phyloP scores from a whole-genome alignment of 768 basidiomycete genomes.

The Gelatoporia subvermispora region DNA sequence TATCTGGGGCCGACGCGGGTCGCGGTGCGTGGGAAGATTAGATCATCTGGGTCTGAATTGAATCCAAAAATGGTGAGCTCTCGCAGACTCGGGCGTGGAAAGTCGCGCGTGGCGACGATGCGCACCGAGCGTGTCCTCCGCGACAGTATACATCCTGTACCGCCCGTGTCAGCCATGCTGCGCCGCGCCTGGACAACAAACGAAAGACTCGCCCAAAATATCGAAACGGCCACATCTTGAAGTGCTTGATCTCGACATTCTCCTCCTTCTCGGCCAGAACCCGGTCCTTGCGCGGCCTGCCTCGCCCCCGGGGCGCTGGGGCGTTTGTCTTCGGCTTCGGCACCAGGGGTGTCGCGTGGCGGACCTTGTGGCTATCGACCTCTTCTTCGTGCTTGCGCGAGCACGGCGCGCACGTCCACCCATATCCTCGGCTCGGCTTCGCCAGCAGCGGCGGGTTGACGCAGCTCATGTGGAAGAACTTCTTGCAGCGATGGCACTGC shows the following conservation, averaged over 20 bases:
- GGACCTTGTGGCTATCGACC: conserved; percentile 66
- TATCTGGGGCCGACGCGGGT: conserved; percentile 88
- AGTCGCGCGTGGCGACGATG: conserved; percentile 5
- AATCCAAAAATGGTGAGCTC: conserved; percentile 22
- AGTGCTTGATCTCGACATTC: conserved; percentile 74
- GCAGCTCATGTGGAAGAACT: conserved; percentile 92
- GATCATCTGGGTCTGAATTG: conserved; percentile 85
- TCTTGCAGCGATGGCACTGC: conserved; percentile 88
- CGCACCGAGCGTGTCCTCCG: conserved; percentile 86
- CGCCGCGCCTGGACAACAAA: not conserved
- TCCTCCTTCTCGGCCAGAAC: conserved; percentile 71
- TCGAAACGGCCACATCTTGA: conserved; percentile 89
- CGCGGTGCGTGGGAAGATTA: conserved; percentile 91
- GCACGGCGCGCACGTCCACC: conserved; percentile 96
- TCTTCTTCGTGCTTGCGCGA: conserved; percentile 83
- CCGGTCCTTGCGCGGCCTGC: conserved; percentile 74
- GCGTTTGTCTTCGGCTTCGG: conserved; percentile 70
- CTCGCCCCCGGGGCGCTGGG: conserved; percentile 66
- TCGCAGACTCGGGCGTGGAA: too few relatives aligned
- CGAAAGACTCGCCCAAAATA: conserved; percentile 84
- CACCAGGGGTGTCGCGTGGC: conserved; percentile 46
- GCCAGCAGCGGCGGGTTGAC: conserved; percentile 86
- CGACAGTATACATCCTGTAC: conserved; percentile 78
- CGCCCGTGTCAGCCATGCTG: conserved; percentile 9
- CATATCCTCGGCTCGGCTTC: conserved; percentile 94